A percentile compares a stretch with the other conserved stretches of the same genome.
Evolutionary conservation across 139 green algal genomes (phyloP).

Genomic region (Astrephomene gubernaculifera): DNA sequence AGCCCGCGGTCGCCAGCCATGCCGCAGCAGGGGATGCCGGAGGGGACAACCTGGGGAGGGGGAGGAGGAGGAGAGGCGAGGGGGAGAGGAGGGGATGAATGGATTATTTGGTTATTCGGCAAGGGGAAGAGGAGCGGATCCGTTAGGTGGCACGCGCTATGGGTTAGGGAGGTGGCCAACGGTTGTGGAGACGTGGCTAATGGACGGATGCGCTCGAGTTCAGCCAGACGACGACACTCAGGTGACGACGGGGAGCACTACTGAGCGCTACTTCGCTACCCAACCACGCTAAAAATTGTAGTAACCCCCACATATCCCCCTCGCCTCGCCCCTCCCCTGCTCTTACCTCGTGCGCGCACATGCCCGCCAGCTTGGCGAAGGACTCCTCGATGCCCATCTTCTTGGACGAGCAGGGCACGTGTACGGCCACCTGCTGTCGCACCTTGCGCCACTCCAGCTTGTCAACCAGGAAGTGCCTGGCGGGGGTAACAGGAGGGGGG

Average conservation of each 20-base stretch:
- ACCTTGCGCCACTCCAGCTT: conserved; percentile 95
- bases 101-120: neutral
- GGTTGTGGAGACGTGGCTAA: too few species aligned
- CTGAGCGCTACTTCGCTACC: too few species aligned
- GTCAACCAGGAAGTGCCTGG: conserved; percentile 88
- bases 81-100: conserved; percentile 9
- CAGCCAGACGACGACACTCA: too few species aligned
- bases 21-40: conserved; percentile 94
- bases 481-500: neutral
- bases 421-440: conserved; percentile 88
- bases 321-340: neutral
- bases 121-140: too few species aligned
- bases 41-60: conserved; percentile 57
- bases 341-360: conserved; percentile 84
- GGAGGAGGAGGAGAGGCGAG: neutral
- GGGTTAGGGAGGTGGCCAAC: too few species aligned
- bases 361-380: conserved; percentile 87
- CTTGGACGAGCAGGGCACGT: conserved; percentile 98
- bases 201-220: too few species aligned
- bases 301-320: too few species aligned
- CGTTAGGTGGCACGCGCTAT: too few species aligned
- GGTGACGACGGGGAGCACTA: too few species aligned
- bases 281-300: too few species aligned
- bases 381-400: conserved; percentile 96
- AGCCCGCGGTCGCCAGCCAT: conserved; percentile 97